Percentiles rank a stretch among this genome's conserved stretches.
Conservation (phyloP, 2,329 filamentous ascomycete species). For the Xylaria hypoxylon region DNA sequence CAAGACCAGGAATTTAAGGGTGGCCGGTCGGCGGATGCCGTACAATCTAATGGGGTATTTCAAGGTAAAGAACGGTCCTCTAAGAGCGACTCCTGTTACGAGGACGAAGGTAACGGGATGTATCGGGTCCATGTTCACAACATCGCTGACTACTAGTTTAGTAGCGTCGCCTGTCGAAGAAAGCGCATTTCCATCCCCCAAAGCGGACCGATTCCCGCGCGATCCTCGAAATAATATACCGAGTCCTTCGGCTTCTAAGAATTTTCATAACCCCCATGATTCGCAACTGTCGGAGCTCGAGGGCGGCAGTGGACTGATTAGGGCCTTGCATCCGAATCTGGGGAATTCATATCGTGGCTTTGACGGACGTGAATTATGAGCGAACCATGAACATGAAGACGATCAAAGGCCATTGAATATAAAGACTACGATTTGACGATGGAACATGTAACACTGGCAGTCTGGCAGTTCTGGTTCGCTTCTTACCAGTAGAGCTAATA, state of each 20-base stretch:
- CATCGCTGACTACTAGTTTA: background rate
- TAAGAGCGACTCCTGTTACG: background rate
- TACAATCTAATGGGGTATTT: background rate
- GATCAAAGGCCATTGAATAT: background rate
- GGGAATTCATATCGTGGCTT: background rate
- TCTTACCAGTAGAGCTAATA: background rate
- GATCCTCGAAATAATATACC: background rate
- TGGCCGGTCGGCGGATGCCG: background rate
- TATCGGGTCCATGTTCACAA: background rate
- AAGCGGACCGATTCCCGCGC: background rate
- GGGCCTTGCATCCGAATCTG: background rate
- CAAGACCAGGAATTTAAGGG: background rate
- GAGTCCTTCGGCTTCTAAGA: background rate
- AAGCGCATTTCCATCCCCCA: background rate
- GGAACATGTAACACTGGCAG: background rate
- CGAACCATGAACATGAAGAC: background rate
- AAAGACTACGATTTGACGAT: background rate
- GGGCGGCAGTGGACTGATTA: conserved; percentile 14
- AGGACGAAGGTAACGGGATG: background rate
- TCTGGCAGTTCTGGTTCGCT: background rate
- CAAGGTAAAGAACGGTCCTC: conserved; percentile 4
- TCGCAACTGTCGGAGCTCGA: conserved; percentile 32
- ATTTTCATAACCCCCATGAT: conserved; percentile 5
- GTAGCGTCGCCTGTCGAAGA: conserved; percentile 1
- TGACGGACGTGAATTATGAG: background rate